Evolutionary conservation across 1,284 basidiomycete genomes (phyloP).

Genomic region (Heliocybe sulcata): DNA sequence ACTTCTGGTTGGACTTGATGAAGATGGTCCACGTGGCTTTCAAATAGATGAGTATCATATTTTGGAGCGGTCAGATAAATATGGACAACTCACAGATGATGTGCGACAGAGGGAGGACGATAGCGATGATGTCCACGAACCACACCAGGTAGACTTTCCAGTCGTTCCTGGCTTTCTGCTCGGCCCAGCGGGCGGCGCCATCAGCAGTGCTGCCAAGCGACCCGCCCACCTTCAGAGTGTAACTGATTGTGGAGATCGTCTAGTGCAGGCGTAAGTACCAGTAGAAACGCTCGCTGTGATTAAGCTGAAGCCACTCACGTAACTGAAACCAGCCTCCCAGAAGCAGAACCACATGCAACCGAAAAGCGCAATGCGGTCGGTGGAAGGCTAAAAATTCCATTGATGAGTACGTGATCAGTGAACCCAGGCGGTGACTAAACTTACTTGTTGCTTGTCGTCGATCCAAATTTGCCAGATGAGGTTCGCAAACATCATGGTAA

Average conservation of each 20-base stretch:
- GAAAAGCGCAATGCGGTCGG: background rate
- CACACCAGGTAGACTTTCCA: slow-evolving; percentile 1
- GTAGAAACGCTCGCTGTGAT: background rate
- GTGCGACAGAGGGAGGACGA: background rate
- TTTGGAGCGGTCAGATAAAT: background rate
- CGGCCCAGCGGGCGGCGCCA: background rate
- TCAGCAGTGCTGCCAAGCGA: background rate
- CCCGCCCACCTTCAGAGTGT: background rate
- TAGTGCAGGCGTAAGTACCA: background rate
- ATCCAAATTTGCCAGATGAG: background rate
- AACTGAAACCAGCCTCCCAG: slow-evolving; percentile 1
- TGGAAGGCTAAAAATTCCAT: background rate
- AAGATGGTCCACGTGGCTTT: slow-evolving; percentile 1
- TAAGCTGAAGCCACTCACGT: background rate
- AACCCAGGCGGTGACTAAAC: too few species aligned
- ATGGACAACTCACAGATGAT: background rate
- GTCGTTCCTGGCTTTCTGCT: background rate
- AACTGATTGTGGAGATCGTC: slow-evolving; percentile 1
- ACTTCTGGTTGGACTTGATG: background rate
- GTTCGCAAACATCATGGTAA: slow-evolving; percentile 1
- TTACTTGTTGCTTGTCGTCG: background rate
- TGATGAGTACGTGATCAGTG: too few species aligned
- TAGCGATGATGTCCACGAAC: background rate
- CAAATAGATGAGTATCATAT: background rate
- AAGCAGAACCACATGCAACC: slow-evolving; percentile 1